Conservation (phyloP, 2,329 filamentous ascomycete species). For the Verticillium klebahnii region DNA sequence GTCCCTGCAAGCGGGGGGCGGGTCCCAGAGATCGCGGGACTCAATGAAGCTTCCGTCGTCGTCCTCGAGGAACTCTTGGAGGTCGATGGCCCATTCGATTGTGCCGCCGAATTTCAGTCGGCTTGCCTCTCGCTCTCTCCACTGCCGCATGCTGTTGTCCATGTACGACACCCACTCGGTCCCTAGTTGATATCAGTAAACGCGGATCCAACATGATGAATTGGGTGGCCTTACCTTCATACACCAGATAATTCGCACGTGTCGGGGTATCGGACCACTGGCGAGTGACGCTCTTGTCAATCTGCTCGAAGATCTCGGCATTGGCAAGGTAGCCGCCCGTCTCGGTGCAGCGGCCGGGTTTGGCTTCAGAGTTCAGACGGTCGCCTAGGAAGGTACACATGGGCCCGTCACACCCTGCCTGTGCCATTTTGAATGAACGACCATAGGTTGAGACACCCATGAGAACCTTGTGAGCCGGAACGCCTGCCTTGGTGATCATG, state of each 20-base stretch:
- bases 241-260: not conserved
- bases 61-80: conserved; percentile 1
- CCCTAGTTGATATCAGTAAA: conserved; percentile 20
- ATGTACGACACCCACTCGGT: conserved; percentile 27
- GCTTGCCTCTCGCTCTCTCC: conserved; percentile 14
- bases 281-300: not conserved
- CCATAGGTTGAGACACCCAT: conserved; percentile 27
- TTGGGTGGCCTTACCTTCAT: not conserved
- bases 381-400: conserved; percentile 20
- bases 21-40: not conserved
- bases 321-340: conserved; percentile 26
- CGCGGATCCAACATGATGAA: conserved; percentile 3
- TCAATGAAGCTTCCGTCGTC: not conserved
- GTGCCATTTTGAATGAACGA: conserved; percentile 26
- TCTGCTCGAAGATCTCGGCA: conserved; percentile 21
- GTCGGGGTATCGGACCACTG: not conserved
- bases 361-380: conserved; percentile 12
- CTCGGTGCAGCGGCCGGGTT: conserved; percentile 20
- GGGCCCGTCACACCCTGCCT: conserved; percentile 19
- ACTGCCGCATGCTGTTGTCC: conserved; percentile 17
- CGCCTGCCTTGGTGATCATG: conserved; percentile 30
- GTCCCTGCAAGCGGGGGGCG: not conserved
- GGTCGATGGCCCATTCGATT: conserved; percentile 5
- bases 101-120: conserved; percentile 21
- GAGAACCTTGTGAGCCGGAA: conserved; percentile 21